These are phyloP conservation scores for Globomyces sp. DNA, from an alignment of 371 early-diverging fungal genomes.

Conservation along the genomic window DNA sequence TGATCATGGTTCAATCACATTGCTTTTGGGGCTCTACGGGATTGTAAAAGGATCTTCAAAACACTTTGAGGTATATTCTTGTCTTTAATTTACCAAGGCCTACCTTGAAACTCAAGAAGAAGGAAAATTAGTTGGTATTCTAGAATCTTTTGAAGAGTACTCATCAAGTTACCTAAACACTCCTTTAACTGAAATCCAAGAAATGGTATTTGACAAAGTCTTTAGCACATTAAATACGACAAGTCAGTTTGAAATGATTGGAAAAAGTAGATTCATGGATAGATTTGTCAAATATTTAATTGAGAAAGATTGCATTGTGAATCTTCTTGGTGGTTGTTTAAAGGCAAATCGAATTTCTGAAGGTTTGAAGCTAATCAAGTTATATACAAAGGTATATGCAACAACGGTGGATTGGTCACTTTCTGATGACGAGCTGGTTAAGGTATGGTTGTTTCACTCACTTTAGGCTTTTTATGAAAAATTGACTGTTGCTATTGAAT, in stretches of 20 bases:
- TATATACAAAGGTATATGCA: too few species aligned
- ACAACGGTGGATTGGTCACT: too few species aligned
- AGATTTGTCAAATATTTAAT: constrained; percentile 25
- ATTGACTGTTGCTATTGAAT: too few species aligned
- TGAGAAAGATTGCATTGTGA: constrained; percentile 15
- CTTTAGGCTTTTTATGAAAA: too few species aligned
- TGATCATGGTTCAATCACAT: too few species aligned
- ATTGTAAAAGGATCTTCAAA: neutral
- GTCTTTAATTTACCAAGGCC: neutral
- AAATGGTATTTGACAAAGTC: constrained; percentile 10
- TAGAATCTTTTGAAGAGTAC: constrained; percentile 18
- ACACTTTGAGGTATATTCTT: neutral
- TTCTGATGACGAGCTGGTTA: too few species aligned
- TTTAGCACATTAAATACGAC: constrained; percentile 13
- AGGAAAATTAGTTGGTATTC: neutral
- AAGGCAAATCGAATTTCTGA: neutral
- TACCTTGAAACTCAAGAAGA: neutral
- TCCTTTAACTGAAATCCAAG: neutral
- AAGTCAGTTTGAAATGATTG: constrained; percentile 18
- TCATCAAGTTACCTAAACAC: constrained; percentile 23
- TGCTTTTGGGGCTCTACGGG: too few species aligned
- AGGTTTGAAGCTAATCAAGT: too few species aligned
- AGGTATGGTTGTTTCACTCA: too few species aligned
- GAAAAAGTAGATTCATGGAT: constrained; percentile 10
- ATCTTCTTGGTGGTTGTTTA: constrained; percentile 16